Evolutionary conservation across 495 filamentous ascomycete genomes (phyloP).

Genomic region (Daldinia caldariorum): DNA sequence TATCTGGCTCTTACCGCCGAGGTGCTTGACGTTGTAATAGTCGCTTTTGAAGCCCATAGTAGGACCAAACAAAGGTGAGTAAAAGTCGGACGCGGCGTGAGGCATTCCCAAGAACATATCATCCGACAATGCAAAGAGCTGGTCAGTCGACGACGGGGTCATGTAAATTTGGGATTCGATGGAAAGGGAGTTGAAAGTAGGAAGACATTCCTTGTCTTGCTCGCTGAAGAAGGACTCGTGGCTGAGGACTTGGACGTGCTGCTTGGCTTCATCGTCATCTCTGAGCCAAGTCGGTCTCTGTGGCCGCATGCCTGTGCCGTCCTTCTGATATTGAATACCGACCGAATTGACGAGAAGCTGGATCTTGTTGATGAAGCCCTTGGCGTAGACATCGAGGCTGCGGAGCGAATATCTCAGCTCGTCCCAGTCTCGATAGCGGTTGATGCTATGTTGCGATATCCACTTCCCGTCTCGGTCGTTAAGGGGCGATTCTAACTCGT

Average conservation of each 20-base stretch:
- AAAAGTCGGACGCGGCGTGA: conserved; percentile 55
- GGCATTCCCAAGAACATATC: conserved; percentile 57
- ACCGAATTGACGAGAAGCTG: conserved; percentile 57
- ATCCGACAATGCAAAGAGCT: conserved; percentile 56
- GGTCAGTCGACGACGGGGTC: conserved; percentile 45
- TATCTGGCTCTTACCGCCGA: conserved; percentile 41
- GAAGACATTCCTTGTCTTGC: conserved; percentile 51
- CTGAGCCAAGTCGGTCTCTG: conserved; percentile 54
- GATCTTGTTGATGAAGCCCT: conserved; percentile 53
- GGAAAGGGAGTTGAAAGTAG: conserved; percentile 57
- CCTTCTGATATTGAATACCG: conserved; percentile 30
- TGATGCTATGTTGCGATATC: conserved; percentile 53
- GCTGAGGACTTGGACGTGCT: conserved; percentile 51
- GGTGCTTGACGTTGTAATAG: conserved; percentile 52
- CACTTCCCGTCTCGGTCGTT: conserved; percentile 54
- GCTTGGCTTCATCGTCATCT: conserved; percentile 41
- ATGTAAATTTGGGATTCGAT: conserved; percentile 57
- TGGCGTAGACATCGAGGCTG: conserved; percentile 54
- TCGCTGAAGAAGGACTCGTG: conserved; percentile 58
- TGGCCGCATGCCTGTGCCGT: conserved; percentile 42
- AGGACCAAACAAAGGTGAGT: conserved; percentile 56
- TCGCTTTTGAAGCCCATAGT: conserved; percentile 56
- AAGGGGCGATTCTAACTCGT: conserved; percentile 53
- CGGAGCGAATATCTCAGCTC: conserved; percentile 56
- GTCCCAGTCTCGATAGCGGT: conserved; percentile 58